These are phyloP conservation scores for Diaporthe citrichinensis DNA, from an alignment of 2,329 filamentous ascomycete genomes.

Conservation along the genomic window DNA sequence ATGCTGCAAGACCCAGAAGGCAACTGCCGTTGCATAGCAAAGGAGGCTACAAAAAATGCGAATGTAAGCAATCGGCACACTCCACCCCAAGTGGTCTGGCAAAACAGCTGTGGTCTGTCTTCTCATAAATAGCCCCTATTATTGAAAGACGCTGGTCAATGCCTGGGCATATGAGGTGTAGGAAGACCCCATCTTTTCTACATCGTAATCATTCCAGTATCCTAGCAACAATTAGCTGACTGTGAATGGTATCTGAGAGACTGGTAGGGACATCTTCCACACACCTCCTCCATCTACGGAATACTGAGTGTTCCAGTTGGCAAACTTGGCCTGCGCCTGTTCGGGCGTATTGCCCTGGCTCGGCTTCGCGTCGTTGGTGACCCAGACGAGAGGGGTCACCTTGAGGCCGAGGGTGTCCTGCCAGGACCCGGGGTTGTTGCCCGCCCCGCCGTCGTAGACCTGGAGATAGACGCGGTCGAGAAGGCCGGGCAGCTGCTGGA, in stretches of 20 bases:
- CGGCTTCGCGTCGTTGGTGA: conserved; percentile 24
- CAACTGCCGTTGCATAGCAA: not conserved
- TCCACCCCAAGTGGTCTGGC: not conserved
- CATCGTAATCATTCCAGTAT: conserved; percentile 23
- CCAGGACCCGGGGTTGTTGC: conserved; percentile 17
- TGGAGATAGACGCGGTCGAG: conserved; percentile 40
- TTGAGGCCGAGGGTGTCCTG: conserved; percentile 24
- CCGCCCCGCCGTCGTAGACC: conserved; percentile 29
- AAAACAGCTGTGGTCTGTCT: not conserved
- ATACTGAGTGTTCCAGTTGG: conserved; percentile 23
- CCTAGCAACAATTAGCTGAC: not conserved
- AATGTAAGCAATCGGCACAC: not conserved
- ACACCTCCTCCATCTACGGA: conserved; percentile 24
- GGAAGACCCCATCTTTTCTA: conserved; percentile 19
- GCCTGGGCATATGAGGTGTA: conserved; percentile 15
- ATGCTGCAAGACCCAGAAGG: not conserved
- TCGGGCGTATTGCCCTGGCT: conserved; percentile 22
- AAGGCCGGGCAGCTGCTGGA: conserved; percentile 44
- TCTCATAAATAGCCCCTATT: not conserved
- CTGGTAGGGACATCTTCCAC: not conserved
- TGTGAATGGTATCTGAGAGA: not conserved
- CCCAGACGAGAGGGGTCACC: conserved; percentile 25
- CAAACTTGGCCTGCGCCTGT: conserved; percentile 30
- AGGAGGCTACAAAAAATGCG: not conserved
- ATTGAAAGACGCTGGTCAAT: not conserved